Percentiles rank a stretch among this genome's conserved stretches.
phyloP scores from a whole-genome alignment of 805 yeast species.

The Wickerhamiella bombiphila region DNA sequence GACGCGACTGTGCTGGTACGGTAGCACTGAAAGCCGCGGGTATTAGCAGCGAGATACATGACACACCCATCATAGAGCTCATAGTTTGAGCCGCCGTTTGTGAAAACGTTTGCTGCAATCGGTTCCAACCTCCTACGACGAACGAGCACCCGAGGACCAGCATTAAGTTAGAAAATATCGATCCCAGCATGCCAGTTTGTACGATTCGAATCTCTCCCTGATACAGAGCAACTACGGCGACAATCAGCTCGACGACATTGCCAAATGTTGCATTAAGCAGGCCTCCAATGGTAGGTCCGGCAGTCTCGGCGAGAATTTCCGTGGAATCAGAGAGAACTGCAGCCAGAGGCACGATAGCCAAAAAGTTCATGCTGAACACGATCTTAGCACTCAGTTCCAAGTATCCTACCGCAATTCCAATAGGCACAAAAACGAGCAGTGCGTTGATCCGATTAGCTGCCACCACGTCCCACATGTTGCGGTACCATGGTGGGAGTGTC shows the following conservation, averaged over 20 bases:
- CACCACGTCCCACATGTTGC: slow-evolving; percentile 7
- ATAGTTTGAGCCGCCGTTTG: slow-evolving; percentile 97
- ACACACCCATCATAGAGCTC: slow-evolving; percentile 84
- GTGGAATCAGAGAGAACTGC: slow-evolving; percentile 83
- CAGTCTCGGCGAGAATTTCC: slow-evolving; percentile 74
- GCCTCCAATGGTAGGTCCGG: slow-evolving; percentile 89
- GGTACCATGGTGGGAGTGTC: not conserved
- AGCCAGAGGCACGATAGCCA: slow-evolving; percentile 87
- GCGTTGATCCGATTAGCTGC: slow-evolving; percentile 38
- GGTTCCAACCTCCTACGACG: slow-evolving; percentile 77
- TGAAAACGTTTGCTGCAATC: slow-evolving; percentile 76
- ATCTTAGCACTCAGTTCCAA: slow-evolving; percentile 38
- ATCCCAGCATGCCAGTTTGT: slow-evolving; percentile 94
- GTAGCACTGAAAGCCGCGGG: slow-evolving; percentile 91
- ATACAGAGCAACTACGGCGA: slow-evolving; percentile 73
- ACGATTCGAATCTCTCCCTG: slow-evolving; percentile 85
- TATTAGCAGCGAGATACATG: slow-evolving; percentile 73
- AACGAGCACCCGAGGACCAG: slow-evolving; percentile 94
- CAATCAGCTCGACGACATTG: slow-evolving; percentile 93
- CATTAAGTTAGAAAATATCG: slow-evolving; percentile 74
- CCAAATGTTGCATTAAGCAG: slow-evolving; percentile 93
- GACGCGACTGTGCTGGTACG: slow-evolving; percentile 27
- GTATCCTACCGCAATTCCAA: slow-evolving; percentile 65
- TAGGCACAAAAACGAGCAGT: slow-evolving; percentile 70
- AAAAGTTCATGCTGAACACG: slow-evolving; percentile 61